These are phyloP conservation scores for Suillus subluteus DNA, from an alignment of 768 basidiomycete species.

Conservation along the genomic window DNA sequence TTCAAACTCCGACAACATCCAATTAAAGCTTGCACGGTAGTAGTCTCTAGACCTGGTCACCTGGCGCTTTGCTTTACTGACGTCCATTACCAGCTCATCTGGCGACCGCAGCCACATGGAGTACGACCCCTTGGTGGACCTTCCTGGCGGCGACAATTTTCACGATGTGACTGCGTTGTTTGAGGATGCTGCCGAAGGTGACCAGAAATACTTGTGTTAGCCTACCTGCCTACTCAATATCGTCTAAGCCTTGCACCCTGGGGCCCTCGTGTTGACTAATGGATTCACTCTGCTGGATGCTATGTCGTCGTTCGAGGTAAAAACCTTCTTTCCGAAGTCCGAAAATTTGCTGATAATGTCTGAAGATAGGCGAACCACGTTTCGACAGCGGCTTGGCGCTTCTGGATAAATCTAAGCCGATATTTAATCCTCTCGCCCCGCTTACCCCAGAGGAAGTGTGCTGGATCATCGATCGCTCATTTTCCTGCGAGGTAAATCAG, in stretches of 20 bases:
- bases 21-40: neutral
- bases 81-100: slow-evolving; percentile 3
- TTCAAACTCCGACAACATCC: slow-evolving; percentile 34
- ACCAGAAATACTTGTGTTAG: slow-evolving; percentile 7
- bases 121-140: slow-evolving; percentile 12
- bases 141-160: slow-evolving; percentile 65
- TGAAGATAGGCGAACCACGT: slow-evolving; percentile 86
- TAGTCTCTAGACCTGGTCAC: too few relatives aligned
- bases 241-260: slow-evolving; percentile 61
- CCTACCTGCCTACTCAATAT: slow-evolving; percentile 11
- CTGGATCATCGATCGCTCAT: slow-evolving; percentile 81
- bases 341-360: neutral
- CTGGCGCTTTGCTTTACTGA: neutral
- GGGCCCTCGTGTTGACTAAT: slow-evolving; percentile 65
- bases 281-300: slow-evolving; percentile 81
- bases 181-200: slow-evolving; percentile 63
- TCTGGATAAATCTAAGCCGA: slow-evolving; percentile 43
- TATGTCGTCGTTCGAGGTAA: slow-evolving; percentile 92
- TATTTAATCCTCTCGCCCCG: slow-evolving; percentile 66
- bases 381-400: slow-evolving; percentile 79
- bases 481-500: slow-evolving; percentile 74
- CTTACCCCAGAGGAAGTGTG: slow-evolving; percentile 82
- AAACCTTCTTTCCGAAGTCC: neutral
- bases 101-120: slow-evolving; percentile 24
- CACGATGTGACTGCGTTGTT: slow-evolving; percentile 67